A percentile compares a stretch with the other conserved stretches of the same genome.
These are phyloP conservation scores for Suillus decipiens DNA, from an alignment of 768 basidiomycete species.

Conservation along the genomic window DNA sequence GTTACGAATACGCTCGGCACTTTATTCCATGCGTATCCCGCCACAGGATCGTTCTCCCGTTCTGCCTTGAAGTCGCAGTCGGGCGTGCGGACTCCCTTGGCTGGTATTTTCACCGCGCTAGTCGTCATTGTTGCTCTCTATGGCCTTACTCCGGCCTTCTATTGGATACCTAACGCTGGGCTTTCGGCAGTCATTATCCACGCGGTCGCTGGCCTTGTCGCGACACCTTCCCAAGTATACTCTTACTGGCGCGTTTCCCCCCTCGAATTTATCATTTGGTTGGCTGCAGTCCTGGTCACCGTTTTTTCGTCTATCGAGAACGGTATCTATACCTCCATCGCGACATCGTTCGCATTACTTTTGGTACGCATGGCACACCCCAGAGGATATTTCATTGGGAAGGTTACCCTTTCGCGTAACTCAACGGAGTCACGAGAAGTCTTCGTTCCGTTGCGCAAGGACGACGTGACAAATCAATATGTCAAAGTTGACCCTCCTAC, in stretches of 20 bases:
- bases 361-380: slow-evolving; percentile 87
- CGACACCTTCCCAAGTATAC: slow-evolving; percentile 79
- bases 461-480: slow-evolving; percentile 64
- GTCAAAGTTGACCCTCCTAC: slow-evolving; percentile 76
- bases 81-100: slow-evolving; percentile 94
- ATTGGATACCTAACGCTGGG: slow-evolving; percentile 79
- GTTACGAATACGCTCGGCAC: slow-evolving; percentile 92
- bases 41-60: slow-evolving; percentile 98
- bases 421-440: slow-evolving; percentile 61
- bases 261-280: slow-evolving; percentile 88
- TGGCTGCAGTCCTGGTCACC: slow-evolving; percentile 84
- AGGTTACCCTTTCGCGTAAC: slow-evolving; percentile 55
- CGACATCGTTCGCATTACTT: slow-evolving; percentile 76
- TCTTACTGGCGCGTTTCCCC: slow-evolving; percentile 94
- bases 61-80: slow-evolving; percentile 95
- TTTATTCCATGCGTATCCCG: slow-evolving; percentile 89
- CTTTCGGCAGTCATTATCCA: slow-evolving; percentile 97
- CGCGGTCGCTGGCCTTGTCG: slow-evolving; percentile 86
- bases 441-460: slow-evolving; percentile 72
- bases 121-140: slow-evolving; percentile 94
- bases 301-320: slow-evolving; percentile 94
- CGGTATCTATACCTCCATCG: slow-evolving; percentile 87
- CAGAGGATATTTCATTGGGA: slow-evolving; percentile 89
- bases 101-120: slow-evolving; percentile 81
- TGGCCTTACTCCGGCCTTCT: slow-evolving; percentile 91